These are phyloP conservation scores for Leccinum variicolor DNA, from an alignment of 768 basidiomycete species.

Conservation along the genomic window DNA sequence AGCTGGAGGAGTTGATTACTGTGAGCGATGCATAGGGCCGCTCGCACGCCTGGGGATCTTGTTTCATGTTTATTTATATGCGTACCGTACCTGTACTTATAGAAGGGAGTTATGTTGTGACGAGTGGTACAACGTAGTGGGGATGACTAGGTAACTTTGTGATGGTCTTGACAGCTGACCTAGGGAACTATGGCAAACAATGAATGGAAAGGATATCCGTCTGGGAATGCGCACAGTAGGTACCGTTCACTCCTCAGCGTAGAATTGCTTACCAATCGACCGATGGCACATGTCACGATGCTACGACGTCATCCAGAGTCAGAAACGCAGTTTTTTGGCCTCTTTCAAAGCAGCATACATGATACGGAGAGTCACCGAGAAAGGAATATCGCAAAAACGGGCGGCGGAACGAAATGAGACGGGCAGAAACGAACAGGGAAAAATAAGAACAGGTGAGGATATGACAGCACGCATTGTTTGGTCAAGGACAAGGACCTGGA, in stretches of 20 bases:
- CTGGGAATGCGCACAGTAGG: background rate
- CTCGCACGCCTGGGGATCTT: background rate
- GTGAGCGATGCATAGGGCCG: background rate
- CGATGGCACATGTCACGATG: background rate
- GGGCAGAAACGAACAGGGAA: background rate
- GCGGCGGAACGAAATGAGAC: no score
- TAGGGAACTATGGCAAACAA: no score
- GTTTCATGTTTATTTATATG: background rate
- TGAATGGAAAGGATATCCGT: no score
- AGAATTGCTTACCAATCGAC: background rate
- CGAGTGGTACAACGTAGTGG: no score
- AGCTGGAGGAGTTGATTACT: conserved; percentile 4
- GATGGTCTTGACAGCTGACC: no score
- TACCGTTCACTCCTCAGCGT: background rate
- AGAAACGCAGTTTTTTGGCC: background rate
- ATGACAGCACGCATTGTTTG: background rate
- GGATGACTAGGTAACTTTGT: no score
- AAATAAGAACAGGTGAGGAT: background rate
- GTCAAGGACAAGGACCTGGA: background rate
- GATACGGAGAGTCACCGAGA: background rate
- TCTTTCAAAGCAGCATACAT: background rate
- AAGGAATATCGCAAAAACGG: background rate
- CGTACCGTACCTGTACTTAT: background rate
- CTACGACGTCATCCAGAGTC: background rate
- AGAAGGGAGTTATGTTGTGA: no score